Conservation (phyloP, 768 basidiomycete species). For the Psilocybe azurescens region DNA sequence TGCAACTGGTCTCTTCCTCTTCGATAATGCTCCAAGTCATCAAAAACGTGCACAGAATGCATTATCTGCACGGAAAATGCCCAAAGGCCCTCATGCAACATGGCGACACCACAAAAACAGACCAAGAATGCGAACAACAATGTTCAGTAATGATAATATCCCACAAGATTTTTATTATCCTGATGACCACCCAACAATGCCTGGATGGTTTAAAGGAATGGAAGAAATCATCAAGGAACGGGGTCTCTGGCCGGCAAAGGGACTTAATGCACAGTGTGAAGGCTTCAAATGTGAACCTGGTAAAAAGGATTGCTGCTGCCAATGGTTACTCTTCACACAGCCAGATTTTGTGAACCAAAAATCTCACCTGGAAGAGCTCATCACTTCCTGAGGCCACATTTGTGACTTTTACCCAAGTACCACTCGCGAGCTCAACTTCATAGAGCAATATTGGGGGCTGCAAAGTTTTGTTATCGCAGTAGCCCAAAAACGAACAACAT, state of each 20-base stretch:
- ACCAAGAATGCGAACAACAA: constrained; percentile 18
- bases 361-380: constrained; percentile 23
- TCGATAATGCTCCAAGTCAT: constrained; percentile 27
- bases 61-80: constrained; percentile 23
- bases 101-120: constrained; percentile 23
- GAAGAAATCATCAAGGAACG: constrained; percentile 33
- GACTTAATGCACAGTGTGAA: constrained; percentile 29
- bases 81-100: constrained; percentile 21
- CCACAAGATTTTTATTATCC: constrained; percentile 38
- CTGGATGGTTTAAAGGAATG: constrained; percentile 47
- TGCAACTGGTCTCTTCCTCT: constrained; percentile 31
- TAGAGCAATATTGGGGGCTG: constrained; percentile 41
- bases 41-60: constrained; percentile 25
- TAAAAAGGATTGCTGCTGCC: constrained; percentile 34
- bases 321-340: constrained; percentile 22
- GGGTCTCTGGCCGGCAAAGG: constrained; percentile 27
- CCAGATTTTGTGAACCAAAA: constrained; percentile 25
- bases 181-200: constrained; percentile 33
- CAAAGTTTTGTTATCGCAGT: constrained; percentile 33
- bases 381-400: constrained; percentile 18
- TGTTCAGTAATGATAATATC: background rate
- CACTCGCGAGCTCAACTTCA: constrained; percentile 43
- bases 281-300: constrained; percentile 34
- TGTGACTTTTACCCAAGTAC: constrained; percentile 36
- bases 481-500: constrained; percentile 28